A percentile compares a stretch with the other conserved stretches of the same genome.
Evolutionary conservation across 768 basidiomycete species (phyloP).

Genomic region (Dioszegia aurantiaca): DNA sequence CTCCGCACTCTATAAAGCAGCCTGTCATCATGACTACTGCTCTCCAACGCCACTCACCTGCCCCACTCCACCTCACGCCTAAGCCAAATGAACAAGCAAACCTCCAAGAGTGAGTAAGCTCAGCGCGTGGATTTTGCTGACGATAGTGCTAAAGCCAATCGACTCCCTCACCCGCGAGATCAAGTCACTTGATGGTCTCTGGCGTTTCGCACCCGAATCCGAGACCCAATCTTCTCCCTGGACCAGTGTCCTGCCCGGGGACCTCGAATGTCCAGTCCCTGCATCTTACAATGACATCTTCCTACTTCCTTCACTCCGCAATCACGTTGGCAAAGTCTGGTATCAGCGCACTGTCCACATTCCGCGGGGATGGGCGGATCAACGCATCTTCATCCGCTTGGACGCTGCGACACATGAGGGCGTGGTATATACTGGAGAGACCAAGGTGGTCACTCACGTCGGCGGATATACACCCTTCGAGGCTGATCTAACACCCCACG

Average conservation of each 20-base stretch:
- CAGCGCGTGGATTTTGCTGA: neutral
- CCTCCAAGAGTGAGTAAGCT: neutral
- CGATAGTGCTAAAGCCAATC: constrained; percentile 24
- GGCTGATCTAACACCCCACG: constrained; percentile 25
- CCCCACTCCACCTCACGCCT: no score
- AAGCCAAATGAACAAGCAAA: no score
- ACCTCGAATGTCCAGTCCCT: constrained; percentile 35
- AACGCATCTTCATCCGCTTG: constrained; percentile 24
- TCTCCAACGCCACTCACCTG: no score
- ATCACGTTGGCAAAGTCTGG: constrained; percentile 40
- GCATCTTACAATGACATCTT: constrained; percentile 41
- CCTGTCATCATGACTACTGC: no score
- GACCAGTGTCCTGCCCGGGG: constrained; percentile 23
- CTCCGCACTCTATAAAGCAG: no score
- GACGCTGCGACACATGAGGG: constrained; percentile 37
- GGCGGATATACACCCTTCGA: constrained; percentile 37
- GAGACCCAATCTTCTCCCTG: constrained; percentile 19
- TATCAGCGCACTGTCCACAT: constrained; percentile 26
- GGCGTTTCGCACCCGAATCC: constrained; percentile 28
- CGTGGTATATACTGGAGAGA: constrained; percentile 29
- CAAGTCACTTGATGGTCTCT: constrained; percentile 33
- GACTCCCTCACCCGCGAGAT: constrained; percentile 25
- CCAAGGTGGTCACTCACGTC: constrained; percentile 23
- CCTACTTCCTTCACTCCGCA: constrained; percentile 27
- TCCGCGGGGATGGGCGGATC: constrained; percentile 26